phyloP scores from a whole-genome alignment of 352 stramenopile genomes.

The Pythium biforme region DNA sequence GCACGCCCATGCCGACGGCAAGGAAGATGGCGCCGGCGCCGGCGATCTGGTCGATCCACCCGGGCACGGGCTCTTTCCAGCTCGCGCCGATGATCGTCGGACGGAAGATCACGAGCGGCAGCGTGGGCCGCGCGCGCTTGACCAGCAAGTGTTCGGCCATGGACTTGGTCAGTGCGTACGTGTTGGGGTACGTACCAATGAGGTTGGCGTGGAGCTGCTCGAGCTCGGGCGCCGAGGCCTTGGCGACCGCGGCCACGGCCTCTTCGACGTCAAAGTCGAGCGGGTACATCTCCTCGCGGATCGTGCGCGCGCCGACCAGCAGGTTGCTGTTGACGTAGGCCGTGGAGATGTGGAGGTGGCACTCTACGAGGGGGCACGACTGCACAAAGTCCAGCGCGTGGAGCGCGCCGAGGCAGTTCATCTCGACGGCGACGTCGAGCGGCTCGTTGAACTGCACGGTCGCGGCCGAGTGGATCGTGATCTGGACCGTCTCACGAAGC shows the following conservation, averaged over 20 bases:
- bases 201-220: conserved; percentile 72
- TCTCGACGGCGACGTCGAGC: conserved; percentile 81
- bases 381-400: conserved; percentile 63
- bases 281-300: conserved; percentile 76
- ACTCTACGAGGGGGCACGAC: conserved; percentile 43
- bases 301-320: conserved; percentile 35
- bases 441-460: conserved; percentile 87
- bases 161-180: conserved; percentile 87
- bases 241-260: conserved; percentile 53
- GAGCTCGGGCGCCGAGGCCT: conserved; percentile 49
- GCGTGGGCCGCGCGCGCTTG: conserved; percentile 32
- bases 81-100: conserved; percentile 81
- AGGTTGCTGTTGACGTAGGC: conserved; percentile 87
- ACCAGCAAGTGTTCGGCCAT: conserved; percentile 80
- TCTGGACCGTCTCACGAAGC: conserved; percentile 45
- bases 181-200: conserved; percentile 89
- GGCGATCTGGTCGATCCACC: conserved; percentile 77
- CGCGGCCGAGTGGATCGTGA: conserved; percentile 84
- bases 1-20: conserved; percentile 59
- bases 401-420: conserved; percentile 79
- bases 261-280: conserved; percentile 83
- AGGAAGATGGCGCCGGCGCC: conserved; percentile 76
- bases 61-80: conserved; percentile 79
- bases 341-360: conserved; percentile 82
- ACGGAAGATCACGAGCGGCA: conserved; percentile 72